Base-by-base conservation (phyloP, 441 rosid species). In the Syzygium malaccense region DNA sequence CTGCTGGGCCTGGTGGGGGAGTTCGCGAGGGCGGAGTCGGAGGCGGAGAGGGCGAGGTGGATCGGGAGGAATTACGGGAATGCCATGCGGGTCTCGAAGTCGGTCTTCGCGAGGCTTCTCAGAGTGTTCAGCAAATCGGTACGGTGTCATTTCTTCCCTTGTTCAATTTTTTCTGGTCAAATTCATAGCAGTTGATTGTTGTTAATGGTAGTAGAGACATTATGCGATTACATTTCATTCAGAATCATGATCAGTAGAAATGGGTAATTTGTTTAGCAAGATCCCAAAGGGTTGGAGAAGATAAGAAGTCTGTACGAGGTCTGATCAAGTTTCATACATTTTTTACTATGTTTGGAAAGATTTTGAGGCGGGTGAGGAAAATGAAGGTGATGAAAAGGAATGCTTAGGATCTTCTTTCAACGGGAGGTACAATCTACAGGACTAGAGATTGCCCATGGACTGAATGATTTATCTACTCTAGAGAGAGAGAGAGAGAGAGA, bases 121-220 rank as follows among this genome's bases (percentile, higher is more conserved):
- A 83, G 88, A 32, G 94, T 93, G 79, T 94, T 96, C 62, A 71
- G 88, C 48, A 90, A 88, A 91, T 92, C 97, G 95, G 99, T 97
- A 95, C 33, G 80, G 13, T 7, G 86, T n/a, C 6, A 28, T 33
- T 49, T 30, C 28, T 14, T 56, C 25, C 68, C 25, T 66, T 1
- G 51, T 57, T 28, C 32, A 19, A 48, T 25, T 55, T 20, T 1
- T 2, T 75, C 28, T 87, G 83, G 26, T 75, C 83, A 75, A 13
- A 75, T 41, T 41, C 51, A 41, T 11, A 3, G 17, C 18, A 26
- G 83, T 41, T 4, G 17, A 12, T 23, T 75, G n/a, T 41, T 41
- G n/a, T 75, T 45, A 13, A 1, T 23, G n/a, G n/a, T 75, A 0
- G 15, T 75, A 3, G 83, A 75, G n/a, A 41, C 51, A 37, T 23